Evolutionary conservation across 495 filamentous ascomycete species (phyloP).

Genomic region (Daldinia bambusicola): DNA sequence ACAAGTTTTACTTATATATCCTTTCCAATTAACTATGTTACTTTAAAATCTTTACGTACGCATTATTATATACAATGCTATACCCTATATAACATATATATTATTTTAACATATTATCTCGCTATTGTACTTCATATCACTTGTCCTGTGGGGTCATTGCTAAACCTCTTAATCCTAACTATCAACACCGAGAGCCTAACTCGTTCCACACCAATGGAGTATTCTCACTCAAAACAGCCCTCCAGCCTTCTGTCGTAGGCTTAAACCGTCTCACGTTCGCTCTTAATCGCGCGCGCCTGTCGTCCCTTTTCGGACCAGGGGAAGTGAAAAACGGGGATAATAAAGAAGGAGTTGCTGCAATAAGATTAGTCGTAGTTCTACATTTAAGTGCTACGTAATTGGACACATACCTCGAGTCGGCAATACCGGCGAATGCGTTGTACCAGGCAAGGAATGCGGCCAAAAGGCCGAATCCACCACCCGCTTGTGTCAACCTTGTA

Average conservation of each 20-base stretch:
- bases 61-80: no score
- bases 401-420: constrained; percentile 77
- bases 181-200: background rate
- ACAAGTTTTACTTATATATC: no score
- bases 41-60: no score
- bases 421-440: constrained; percentile 95
- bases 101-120: no score
- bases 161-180: background rate
- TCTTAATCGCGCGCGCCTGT: constrained; percentile 58
- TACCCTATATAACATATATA: no score
- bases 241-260: background rate
- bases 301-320: constrained; percentile 93
- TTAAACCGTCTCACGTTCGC: constrained; percentile 51
- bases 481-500: constrained; percentile 72
- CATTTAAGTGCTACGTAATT: background rate
- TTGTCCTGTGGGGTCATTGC: no score
- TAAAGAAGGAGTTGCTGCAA: constrained; percentile 86
- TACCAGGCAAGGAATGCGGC: constrained; percentile 96
- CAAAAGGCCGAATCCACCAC: constrained; percentile 87
- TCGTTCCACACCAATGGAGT: background rate
- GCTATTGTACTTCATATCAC: no score
- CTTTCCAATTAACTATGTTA: no score
- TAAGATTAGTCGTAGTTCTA: constrained; percentile 24
- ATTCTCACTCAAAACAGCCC: background rate
- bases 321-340: constrained; percentile 94